Percentiles rank a stretch among this genome's conserved stretches.
Evolutionary conservation across 2,329 filamentous ascomycete genomes (phyloP).

Genomic region (Apiospora rasikravindrae): DNA sequence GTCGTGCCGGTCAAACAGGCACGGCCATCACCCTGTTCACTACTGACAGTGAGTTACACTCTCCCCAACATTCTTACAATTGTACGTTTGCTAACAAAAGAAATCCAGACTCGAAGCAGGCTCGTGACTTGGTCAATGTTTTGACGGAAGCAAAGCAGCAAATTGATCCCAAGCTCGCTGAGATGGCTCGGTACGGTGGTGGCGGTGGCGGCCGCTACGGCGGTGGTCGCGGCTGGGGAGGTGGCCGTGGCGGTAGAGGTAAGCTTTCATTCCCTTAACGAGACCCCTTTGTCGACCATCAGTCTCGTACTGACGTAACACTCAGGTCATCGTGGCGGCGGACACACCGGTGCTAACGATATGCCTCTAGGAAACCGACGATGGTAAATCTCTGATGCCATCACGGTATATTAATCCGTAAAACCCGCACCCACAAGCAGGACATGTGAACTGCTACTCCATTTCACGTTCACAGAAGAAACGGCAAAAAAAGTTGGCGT

Average conservation of each 20-base stretch:
- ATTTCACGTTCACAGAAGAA: slow-evolving; percentile 31
- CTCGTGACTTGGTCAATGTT: slow-evolving; percentile 92
- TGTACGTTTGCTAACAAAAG: slow-evolving; percentile 42
- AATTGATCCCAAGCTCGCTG: slow-evolving; percentile 91
- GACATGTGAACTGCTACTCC: slow-evolving; percentile 26
- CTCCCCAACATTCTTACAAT: neutral
- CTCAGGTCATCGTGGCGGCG: slow-evolving; percentile 35
- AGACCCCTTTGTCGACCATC: neutral
- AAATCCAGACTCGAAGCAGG: slow-evolving; percentile 80
- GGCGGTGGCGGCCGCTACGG: slow-evolving; percentile 77
- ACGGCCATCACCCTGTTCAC: slow-evolving; percentile 99
- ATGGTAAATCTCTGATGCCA: slow-evolving; percentile 34
- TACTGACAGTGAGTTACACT: slow-evolving; percentile 85
- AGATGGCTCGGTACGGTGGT: slow-evolving; percentile 93
- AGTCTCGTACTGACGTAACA: slow-evolving; percentile 17
- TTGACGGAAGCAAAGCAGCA: slow-evolving; percentile 97
- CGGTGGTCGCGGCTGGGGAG: slow-evolving; percentile 69
- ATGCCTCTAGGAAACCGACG: slow-evolving; percentile 41
- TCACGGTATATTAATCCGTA: slow-evolving; percentile 19
- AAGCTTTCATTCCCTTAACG: slow-evolving; percentile 47
- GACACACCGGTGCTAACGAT: slow-evolving; percentile 50
- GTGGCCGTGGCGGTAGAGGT: slow-evolving; percentile 66
- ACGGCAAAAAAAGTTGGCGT: slow-evolving; percentile 40
- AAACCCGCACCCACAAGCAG: slow-evolving; percentile 19
- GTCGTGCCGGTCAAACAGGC: slow-evolving; percentile 90